Conservation (phyloP, 768 basidiomycete species). For the Gloeopeniophorella convolvens region DNA sequence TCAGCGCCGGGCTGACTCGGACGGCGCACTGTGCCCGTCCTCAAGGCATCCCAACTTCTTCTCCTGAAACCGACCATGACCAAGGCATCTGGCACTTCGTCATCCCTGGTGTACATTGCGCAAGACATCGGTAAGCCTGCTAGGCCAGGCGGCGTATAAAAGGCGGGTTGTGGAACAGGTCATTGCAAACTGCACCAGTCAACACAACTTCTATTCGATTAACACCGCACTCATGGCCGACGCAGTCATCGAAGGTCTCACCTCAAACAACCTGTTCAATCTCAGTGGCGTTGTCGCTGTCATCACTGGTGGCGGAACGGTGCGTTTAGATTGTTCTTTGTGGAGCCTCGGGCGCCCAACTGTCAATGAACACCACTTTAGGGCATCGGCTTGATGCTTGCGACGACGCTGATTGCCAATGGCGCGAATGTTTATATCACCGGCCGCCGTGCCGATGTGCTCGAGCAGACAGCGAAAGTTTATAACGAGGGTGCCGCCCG, state of each 20-base stretch:
- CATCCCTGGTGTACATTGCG: too few species aligned
- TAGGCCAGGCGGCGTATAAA: too few species aligned
- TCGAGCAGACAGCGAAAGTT: slow-evolving; percentile 26
- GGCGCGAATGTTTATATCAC: slow-evolving; percentile 45
- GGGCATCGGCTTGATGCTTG: slow-evolving; percentile 49
- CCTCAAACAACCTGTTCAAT: slow-evolving; percentile 36
- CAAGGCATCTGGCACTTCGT: too few species aligned
- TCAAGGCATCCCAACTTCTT: too few species aligned
- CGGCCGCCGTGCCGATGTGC: slow-evolving; percentile 24
- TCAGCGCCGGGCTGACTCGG: too few species aligned
- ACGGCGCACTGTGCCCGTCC: too few species aligned
- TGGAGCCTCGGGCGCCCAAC: neutral
- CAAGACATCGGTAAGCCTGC: too few species aligned
- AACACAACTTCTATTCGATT: too few species aligned
- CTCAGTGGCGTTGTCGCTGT: slow-evolving; percentile 39
- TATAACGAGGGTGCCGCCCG: slow-evolving; percentile 35
- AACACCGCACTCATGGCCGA: slow-evolving; percentile 19
- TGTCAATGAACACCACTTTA: slow-evolving; percentile 8
- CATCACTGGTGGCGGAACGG: slow-evolving; percentile 40
- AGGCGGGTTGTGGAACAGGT: too few species aligned
- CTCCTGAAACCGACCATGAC: too few species aligned
- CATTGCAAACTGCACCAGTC: too few species aligned
- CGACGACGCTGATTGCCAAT: slow-evolving; percentile 40
- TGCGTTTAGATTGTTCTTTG: slow-evolving; percentile 24
- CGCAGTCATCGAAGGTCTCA: slow-evolving; percentile 29